phyloP scores from a whole-genome alignment of 768 basidiomycete species.

The Boletus speciosus region DNA sequence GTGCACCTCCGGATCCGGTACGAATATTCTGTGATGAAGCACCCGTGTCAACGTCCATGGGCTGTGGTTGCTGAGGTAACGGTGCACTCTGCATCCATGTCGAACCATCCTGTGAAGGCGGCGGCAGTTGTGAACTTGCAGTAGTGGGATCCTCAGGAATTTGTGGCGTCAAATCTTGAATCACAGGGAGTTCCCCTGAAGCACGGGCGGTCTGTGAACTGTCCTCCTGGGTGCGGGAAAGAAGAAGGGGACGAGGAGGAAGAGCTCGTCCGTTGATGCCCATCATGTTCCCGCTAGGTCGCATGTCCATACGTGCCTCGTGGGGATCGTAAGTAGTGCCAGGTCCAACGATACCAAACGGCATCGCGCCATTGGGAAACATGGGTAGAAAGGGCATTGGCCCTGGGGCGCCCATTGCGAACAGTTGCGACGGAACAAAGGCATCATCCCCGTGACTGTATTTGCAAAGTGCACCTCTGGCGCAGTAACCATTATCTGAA shows the following conservation, averaged over 20 bases:
- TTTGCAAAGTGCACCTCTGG: constrained; percentile 84
- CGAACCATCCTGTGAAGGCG: constrained; percentile 18
- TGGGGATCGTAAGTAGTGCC: constrained; percentile 70
- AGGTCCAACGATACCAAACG: constrained; percentile 48
- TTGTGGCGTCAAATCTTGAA: constrained; percentile 76
- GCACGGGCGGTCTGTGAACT: constrained; percentile 39
- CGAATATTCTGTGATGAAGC: constrained; percentile 20
- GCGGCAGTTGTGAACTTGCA: constrained; percentile 17
- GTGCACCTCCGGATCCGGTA: constrained; percentile 34
- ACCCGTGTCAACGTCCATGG: constrained; percentile 35
- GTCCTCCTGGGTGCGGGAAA: constrained; percentile 56
- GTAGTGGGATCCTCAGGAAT: constrained; percentile 32
- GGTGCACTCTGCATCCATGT: constrained; percentile 20
- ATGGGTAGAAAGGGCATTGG: constrained; percentile 67
- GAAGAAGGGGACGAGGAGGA: constrained; percentile 52
- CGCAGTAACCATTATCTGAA: constrained; percentile 86
- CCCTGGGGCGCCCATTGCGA: constrained; percentile 48
- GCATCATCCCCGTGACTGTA: constrained; percentile 92
- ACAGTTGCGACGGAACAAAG: constrained; percentile 68
- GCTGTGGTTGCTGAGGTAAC: constrained; percentile 8
- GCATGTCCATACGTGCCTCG: constrained; percentile 79
- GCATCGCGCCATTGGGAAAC: constrained; percentile 54
- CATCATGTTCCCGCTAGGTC: constrained; percentile 40
- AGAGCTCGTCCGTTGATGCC: constrained; percentile 31
- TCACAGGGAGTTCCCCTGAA: constrained; percentile 77